Evolutionary conservation across 75 land plant species (phyloP).

Genomic region (Pinus tabuliformis): DNA sequence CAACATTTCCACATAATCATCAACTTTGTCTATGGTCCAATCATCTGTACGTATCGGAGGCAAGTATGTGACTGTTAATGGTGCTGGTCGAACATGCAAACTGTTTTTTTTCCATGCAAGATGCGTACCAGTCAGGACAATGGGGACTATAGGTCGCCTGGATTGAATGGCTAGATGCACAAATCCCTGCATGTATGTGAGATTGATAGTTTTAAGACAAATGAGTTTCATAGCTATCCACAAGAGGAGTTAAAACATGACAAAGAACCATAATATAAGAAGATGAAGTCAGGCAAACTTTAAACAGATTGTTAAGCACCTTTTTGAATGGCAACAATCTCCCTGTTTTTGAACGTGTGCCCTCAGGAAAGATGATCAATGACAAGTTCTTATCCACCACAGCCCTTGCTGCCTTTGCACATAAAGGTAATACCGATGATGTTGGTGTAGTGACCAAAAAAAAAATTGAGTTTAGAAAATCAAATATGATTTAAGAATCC

Average conservation of each 20-base stretch:
- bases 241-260: neutral
- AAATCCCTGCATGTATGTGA: conserved; percentile 24
- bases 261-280: neutral
- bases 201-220: neutral
- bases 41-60: conserved; percentile 37
- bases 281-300: neutral
- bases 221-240: neutral
- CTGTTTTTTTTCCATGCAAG: conserved; percentile 47
- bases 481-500: neutral
- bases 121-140: conserved; percentile 47
- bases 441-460: neutral
- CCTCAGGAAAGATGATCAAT: conserved; percentile 50
- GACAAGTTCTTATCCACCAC: conserved; percentile 37
- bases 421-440: neutral
- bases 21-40: conserved; percentile 35
- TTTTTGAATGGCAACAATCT: conserved; percentile 52
- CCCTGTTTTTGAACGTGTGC: conserved; percentile 42
- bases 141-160: conserved; percentile 43
- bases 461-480: neutral
- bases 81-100: conserved; percentile 42
- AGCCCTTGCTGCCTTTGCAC: conserved; percentile 27
- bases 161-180: conserved; percentile 49
- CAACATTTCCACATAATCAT: conserved; percentile 30
- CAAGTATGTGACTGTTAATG: conserved; percentile 34
- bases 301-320: conserved; percentile 11